Conservation (phyloP, 345 rosid genomes). For the Populus simonii region DNA sequence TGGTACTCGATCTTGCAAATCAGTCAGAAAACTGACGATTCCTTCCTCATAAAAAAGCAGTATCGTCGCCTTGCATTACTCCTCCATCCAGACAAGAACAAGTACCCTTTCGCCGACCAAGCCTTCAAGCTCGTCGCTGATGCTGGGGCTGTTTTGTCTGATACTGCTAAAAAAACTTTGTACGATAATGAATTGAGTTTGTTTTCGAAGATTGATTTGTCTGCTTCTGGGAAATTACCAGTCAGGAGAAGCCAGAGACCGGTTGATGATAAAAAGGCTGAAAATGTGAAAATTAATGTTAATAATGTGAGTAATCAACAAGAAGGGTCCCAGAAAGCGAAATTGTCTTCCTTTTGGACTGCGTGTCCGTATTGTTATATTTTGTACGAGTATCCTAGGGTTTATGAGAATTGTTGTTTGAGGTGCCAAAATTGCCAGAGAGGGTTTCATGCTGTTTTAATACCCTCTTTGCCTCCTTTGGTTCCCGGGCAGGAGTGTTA, state of each 20-base stretch:
- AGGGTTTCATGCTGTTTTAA: constrained; percentile 66
- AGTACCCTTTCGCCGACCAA: constrained; percentile 61
- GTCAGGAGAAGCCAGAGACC: constrained; percentile 37
- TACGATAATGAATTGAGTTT: constrained; percentile 59
- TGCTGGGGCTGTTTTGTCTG: constrained; percentile 80
- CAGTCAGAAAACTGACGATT: constrained; percentile 48
- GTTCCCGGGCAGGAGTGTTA: constrained; percentile 81
- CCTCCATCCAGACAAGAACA: constrained; percentile 88
- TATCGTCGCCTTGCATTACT: constrained; percentile 82
- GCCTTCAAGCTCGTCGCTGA: constrained; percentile 80
- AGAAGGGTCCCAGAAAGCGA: constrained; percentile 20
- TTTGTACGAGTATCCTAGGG: constrained; percentile 72
- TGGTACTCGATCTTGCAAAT: constrained; percentile 86
- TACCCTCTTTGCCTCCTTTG: constrained; percentile 63
- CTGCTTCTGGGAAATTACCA: constrained; percentile 34
- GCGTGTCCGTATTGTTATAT: constrained; percentile 84
- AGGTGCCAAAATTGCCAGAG: constrained; percentile 67
- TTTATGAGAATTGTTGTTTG: constrained; percentile 75
- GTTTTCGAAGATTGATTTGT: constrained; percentile 61
- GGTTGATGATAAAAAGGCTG: neutral
- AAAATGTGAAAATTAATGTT: neutral
- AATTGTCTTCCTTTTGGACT: constrained; percentile 73
- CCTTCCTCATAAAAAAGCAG: constrained; percentile 67
- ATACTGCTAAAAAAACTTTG: constrained; percentile 44
- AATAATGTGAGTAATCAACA: neutral